Percentiles rank a stretch among this genome's conserved stretches.
These are phyloP conservation scores for Trichomonascaceae sp. DNA, from an alignment of 1,139 yeast species.

Conservation along the genomic window DNA sequence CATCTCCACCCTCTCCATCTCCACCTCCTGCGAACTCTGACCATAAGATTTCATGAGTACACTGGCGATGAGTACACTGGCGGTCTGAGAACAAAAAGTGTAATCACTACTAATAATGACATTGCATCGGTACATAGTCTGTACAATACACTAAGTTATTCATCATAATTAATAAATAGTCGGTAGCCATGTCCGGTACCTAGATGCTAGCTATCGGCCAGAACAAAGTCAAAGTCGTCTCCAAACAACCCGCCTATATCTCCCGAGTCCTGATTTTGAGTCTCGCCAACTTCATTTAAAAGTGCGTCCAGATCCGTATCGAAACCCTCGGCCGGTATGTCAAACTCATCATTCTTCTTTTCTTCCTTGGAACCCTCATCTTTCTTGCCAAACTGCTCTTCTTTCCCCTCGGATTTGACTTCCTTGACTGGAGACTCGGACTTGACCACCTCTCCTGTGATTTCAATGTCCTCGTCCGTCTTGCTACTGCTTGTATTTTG, in stretches of 20 bases:
- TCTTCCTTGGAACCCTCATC: conserved; percentile 1
- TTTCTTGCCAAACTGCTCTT: conserved; percentile 2
- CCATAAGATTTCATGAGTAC: too few species aligned
- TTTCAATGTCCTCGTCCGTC: conserved; percentile 2
- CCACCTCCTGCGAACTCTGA: too few species aligned
- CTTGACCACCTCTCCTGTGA: background rate
- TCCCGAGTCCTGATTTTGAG: conserved; percentile 4
- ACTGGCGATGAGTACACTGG: too few species aligned
- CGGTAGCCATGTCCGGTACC: too few species aligned
- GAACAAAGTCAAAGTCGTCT: conserved; percentile 17
- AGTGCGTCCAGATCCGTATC: conserved; percentile 7
- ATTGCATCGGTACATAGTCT: too few species aligned
- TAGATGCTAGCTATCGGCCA: too few species aligned
- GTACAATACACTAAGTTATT: too few species aligned
- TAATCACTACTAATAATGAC: too few species aligned
- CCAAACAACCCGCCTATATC: conserved; percentile 16
- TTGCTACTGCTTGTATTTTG: background rate
- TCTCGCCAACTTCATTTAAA: conserved; percentile 4
- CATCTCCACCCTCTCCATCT: conserved; percentile 1
- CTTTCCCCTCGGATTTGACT: conserved; percentile 4
- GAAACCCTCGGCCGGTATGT: conserved; percentile 1
- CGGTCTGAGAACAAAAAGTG: too few species aligned
- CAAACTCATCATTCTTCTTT: too few species aligned
- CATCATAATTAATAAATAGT: conserved; percentile 25
- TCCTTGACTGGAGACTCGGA: background rate